Base-by-base conservation (phyloP, 2,329 filamentous ascomycete genomes). In the Leptographium wingfieldii region DNA sequence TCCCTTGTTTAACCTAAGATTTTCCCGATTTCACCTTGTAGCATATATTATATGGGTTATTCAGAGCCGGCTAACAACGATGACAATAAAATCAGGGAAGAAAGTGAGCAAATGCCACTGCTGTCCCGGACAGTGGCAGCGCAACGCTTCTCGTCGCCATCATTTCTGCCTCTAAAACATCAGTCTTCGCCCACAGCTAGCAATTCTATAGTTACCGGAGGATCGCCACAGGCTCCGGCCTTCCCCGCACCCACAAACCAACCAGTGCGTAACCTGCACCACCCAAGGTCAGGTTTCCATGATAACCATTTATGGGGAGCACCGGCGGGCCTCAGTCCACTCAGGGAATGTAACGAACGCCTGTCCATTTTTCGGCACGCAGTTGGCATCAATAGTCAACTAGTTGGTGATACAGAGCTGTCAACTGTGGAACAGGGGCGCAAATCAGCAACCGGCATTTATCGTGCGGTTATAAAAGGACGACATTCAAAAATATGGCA, bases 331-430 rank as follows among this genome's bases (percentile, higher is more conserved):
- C 69, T 75, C 9, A 62, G 65, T 25, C 67, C 72, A 16, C 71
- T 72, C 35, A 63, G 59, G 3, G 57, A 66, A 46, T 70, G 72
- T 63, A 72, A 74, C 63, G 72, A 75, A 60, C 71, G 71, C 63
- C 68, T 78, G 1, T 49, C 71, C 25, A 71, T 76, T 51, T 78
- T 76, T 66, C 70, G 75, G 29, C 69, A 69, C 5, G 75, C 76
- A 0, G 63, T 78, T 0, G 75, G 76, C 2, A 77, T 78, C 65
- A 73, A 74, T 65, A 66, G 62, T 52, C 60, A 68, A 51, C 22
- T 58, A 6, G n/a, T 56, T 1, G 57, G 59, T n/a, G 58, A 65
- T 2, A 65, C 69, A 4, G 65, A 65, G 43, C 60, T 61, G 12
- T 58, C 61, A 3, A 68, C 69, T 0, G 63, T 72, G 1, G 75